Base-by-base conservation (phyloP, 306 rosid genomes). In the Quillaja saponaria region DNA sequence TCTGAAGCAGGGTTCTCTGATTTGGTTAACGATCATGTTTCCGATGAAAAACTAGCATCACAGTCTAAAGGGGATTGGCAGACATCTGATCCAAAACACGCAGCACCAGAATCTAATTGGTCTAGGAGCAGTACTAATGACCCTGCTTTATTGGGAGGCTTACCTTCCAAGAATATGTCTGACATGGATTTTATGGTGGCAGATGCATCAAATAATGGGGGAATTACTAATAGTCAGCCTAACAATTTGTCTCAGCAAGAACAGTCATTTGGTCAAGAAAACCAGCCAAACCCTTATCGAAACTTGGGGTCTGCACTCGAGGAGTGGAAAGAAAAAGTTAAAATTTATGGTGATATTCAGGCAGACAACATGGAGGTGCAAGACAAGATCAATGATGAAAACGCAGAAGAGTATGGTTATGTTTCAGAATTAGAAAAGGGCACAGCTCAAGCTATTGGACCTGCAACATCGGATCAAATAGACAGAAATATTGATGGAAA, bases 391-490 rank as follows among this genome's bases (percentile, higher is more conserved):
- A 73, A 79, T 16, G 96, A 81, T 69, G 82, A 81, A 63, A 77
- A 79, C 53, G 92, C 92, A n/a, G 84, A 84, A 37, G 96, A 92
- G 73, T 92, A 83, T 79, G 95, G 96, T 28, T 88, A 68, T 71
- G 96, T 92, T 45, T 63, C 88, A 6, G 87, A 84, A 73, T 81
- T 74, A 63, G 96, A 82, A 45, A 77, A 73, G 76, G 98, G 98
- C 19, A 86, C 90, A 33, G 75, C 81, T 38, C 98, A 92, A 78
- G 95, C 98, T 20, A 48, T 88, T 85, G 98, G 98, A 14, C 87
- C 89, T 61, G 98, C 98, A 60, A 84, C 87, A 15, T 50, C 82
- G 19, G 98, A 92, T 61, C 98, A 92, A 79, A 72, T 75, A 25
- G 84, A 86, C 66, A 76, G 35, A 74, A 83, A 73, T 70, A 71